These are phyloP conservation scores for Acer campestre DNA, from an alignment of 345 rosid genomes.

Conservation along the genomic window DNA sequence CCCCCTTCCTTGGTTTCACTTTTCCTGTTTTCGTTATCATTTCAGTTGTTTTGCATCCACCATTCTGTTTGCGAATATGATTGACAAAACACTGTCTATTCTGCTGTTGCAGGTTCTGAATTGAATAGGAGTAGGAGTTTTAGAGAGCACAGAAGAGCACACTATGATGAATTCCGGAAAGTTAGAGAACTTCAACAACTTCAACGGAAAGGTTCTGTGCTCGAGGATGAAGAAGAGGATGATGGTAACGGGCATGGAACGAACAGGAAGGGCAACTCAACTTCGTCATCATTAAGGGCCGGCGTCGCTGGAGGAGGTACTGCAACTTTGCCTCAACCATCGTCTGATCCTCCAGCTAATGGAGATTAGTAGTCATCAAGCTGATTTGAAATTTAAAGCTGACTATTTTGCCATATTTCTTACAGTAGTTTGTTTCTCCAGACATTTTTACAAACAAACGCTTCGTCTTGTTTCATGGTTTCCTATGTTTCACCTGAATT, in stretches of 20 bases:
- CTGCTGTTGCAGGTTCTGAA: slow-evolving; percentile 40
- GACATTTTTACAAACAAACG: neutral
- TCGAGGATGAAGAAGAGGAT: slow-evolving; percentile 62
- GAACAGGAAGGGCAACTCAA: slow-evolving; percentile 35
- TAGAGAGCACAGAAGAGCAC: slow-evolving; percentile 79
- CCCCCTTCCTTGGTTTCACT: no score
- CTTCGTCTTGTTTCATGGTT: neutral
- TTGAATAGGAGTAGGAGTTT: slow-evolving; percentile 50
- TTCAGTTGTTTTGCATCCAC: neutral
- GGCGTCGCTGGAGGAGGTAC: slow-evolving; percentile 48
- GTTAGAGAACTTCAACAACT: slow-evolving; percentile 82
- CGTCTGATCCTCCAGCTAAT: slow-evolving; percentile 35
- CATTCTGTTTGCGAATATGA: neutral
- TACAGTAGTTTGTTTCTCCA: neutral
- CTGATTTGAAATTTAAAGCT: neutral
- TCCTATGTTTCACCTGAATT: neutral
- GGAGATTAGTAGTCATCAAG: slow-evolving; percentile 24
- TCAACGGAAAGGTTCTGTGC: slow-evolving; percentile 58
- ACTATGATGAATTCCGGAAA: slow-evolving; percentile 83
- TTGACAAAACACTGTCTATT: slow-evolving; percentile 6
- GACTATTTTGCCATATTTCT: slow-evolving; percentile 12
- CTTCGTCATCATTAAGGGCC: slow-evolving; percentile 43
- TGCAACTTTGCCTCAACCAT: slow-evolving; percentile 24
- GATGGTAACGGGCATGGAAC: slow-evolving; percentile 18
- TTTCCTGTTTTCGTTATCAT: neutral